These are phyloP conservation scores for Bryoerythrophyllum caledonicum DNA, from an alignment of 225 moss, liverwort and hornwort genomes.

Conservation along the genomic window DNA sequence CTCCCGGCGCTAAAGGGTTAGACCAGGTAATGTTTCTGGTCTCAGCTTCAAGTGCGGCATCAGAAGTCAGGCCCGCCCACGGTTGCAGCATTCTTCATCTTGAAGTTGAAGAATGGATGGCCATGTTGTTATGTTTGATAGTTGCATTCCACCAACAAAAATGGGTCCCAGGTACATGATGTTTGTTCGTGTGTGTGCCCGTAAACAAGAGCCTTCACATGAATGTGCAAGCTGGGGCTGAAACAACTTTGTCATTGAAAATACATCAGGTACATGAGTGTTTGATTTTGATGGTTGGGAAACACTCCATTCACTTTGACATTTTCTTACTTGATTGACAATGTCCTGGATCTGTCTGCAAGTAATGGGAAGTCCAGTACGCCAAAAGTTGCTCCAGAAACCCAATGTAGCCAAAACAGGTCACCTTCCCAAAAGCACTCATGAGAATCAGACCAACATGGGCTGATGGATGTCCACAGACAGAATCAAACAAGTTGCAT, in stretches of 20 bases:
- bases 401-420: slow-evolving; percentile 23
- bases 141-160: not conserved
- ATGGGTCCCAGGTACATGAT: not conserved
- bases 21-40: slow-evolving; percentile 7
- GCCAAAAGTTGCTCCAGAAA: not conserved
- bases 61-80: not conserved
- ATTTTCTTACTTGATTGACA: not conserved
- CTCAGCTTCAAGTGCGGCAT: not conserved
- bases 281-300: slow-evolving; percentile 11
- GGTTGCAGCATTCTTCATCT: not conserved
- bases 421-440: slow-evolving; percentile 12
- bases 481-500: not conserved
- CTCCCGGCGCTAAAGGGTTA: too few relatives aligned
- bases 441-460: not conserved
- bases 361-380: slow-evolving; percentile 9
- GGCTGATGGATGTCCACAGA: not conserved
- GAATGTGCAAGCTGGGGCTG: slow-evolving; percentile 4
- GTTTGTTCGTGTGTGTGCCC: not conserved
- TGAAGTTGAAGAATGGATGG: not conserved
- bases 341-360: not conserved
- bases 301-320: not conserved
- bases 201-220: not conserved
- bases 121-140: not conserved
- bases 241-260: not conserved
- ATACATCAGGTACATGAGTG: not conserved